phyloP scores from a whole-genome alignment of 2,329 filamentous ascomycete genomes.

The Talaromyces sp. region DNA sequence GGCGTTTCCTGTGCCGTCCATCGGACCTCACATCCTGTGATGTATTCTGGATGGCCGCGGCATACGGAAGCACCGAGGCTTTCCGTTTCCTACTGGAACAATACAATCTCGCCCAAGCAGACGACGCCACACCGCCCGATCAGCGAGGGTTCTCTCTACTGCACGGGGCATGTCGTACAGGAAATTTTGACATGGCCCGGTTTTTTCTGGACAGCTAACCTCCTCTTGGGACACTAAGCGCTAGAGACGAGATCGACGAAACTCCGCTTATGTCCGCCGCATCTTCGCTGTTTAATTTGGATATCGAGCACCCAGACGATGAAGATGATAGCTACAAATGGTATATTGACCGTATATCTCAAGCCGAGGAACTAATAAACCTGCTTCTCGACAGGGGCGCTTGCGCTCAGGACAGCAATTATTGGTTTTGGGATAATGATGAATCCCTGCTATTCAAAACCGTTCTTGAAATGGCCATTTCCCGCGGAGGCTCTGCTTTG shows the following conservation, averaged over 20 bases:
- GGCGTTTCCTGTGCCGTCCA: no score
- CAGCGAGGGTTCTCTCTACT: no score
- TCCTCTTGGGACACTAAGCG: conserved; percentile 9
- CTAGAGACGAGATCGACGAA: not conserved
- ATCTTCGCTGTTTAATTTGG: not conserved
- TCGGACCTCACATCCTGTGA: conserved; percentile 2
- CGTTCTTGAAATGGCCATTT: conserved; percentile 9
- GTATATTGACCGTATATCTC: no score
- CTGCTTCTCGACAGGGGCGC: conserved; percentile 3
- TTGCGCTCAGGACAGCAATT: not conserved
- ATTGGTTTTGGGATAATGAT: no score
- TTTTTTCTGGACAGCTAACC: conserved; percentile 15
- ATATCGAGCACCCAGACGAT: no score
- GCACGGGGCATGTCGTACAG: conserved; percentile 13
- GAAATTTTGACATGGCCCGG: conserved; percentile 9
- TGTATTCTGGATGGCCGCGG: conserved; percentile 14
- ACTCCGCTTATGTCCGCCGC: not conserved
- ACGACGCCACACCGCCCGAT: not conserved
- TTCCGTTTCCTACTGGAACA: conserved; percentile 15
- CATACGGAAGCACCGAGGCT: conserved; percentile 13
- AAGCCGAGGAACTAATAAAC: no score
- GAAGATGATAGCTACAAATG: no score
- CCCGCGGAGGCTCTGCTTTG: conserved; percentile 11
- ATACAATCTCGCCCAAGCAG: conserved; percentile 9
- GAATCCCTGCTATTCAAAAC: no score